Evolutionary conservation across 345 rosid species (phyloP), one percentile per base, ranked within the genome.

Genomic region (Sisymbrium altissimum): DNA sequence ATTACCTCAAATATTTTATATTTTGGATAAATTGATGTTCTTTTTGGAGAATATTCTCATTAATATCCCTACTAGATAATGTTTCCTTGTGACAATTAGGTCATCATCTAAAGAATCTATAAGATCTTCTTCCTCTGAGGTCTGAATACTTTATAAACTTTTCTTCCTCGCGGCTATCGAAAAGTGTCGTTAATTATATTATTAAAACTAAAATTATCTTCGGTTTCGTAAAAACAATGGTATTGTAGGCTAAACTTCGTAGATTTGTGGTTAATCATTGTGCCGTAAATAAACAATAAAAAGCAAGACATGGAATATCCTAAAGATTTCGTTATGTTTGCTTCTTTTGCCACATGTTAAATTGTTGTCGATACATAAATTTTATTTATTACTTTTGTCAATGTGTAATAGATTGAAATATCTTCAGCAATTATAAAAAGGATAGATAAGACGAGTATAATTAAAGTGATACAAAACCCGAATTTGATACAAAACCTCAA

Each of bases 271-370:
- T 48, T 77, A 77, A 71, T 77, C 68, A 77, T 77, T 77, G 18
- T 71, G 76, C 76, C 68, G 62, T 60, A 35, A 43, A 62, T 59
- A 75, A 58, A 67, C 63, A 67, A 66, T 49, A 56, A 33, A 65
- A 74, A 74, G 73, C 52, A 46, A 71, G 64, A 77, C 80, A 77
- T 77, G 72, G 71, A 71, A 57, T 71, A 77, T 71, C 80, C 76
- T 71, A 61, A 27, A 77, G 80, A 77, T 71, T 71, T 71, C 18
- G 18, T 57, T 56, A 18, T 65, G 80, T 71, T 55, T 77, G 80
- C 71, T 56, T 71, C 80, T 66, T 70, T 77, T 46, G 76, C 80
- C 80, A 77, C 80, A 71, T 77, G 72, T 71, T 46, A 77, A 70
- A 67, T 65, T 77, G 23, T 52, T 77, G 76, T 77, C 68, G 66